These are phyloP conservation scores for Discostella pseudostelligera DNA, from an alignment of 108 stramenopile species.

Conservation along the genomic window DNA sequence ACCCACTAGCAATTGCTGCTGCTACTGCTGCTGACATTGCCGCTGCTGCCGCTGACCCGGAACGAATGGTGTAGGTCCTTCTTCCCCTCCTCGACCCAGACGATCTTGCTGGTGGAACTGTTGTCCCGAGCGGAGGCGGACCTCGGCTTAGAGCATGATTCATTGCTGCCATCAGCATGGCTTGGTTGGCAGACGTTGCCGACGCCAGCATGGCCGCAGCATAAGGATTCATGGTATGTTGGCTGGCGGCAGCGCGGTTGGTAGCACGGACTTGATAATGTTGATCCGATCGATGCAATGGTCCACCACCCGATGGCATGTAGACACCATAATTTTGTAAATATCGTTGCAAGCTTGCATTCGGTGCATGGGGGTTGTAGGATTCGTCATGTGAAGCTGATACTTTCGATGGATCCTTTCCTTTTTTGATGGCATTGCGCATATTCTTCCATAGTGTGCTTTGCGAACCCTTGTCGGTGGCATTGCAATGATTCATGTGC, in stretches of 20 bases:
- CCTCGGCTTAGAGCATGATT: not conserved
- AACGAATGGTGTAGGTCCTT: too few relatives aligned
- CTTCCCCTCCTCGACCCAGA: not conserved
- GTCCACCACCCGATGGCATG: not conserved
- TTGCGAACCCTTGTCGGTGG: constrained; percentile 17
- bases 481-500: constrained; percentile 28
- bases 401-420: constrained; percentile 19
- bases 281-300: not conserved
- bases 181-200: not conserved
- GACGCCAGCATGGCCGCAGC: not conserved
- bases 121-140: not conserved
- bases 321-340: not conserved
- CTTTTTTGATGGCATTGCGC: constrained; percentile 19
- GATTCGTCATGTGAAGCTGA: not conserved
- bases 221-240: not conserved
- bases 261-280: not conserved
- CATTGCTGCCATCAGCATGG: not conserved
- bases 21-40: not conserved
- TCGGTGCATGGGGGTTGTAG: not conserved
- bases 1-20: too few relatives aligned
- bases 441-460: constrained; percentile 23
- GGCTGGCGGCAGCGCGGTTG: not conserved
- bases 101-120: not conserved
- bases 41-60: not conserved
- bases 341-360: not conserved